phyloP scores from a whole-genome alignment of 2,329 filamentous ascomycete species.

The Fusarium circinatum region DNA sequence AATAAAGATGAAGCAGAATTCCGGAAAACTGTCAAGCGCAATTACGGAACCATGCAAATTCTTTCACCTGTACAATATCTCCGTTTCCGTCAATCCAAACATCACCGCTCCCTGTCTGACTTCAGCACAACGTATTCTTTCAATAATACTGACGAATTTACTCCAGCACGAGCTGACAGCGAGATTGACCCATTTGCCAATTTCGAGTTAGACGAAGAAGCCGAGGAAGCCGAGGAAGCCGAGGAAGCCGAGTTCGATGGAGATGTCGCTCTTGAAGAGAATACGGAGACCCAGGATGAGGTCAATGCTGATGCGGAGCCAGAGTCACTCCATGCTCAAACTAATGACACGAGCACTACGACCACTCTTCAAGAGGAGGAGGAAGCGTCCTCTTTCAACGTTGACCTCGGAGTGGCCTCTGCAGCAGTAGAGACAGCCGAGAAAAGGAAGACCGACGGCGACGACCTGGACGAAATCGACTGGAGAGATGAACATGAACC shows the following conservation, averaged over 20 bases:
- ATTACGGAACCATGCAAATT: not conserved
- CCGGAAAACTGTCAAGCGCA: constrained; percentile 9
- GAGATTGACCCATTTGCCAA: constrained; percentile 42
- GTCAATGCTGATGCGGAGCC: constrained; percentile 18
- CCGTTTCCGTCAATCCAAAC: not conserved
- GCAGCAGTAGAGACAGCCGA: constrained; percentile 38
- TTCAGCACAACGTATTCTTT: constrained; percentile 36
- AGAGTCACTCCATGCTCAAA: constrained; percentile 20
- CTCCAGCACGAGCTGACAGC: constrained; percentile 39
- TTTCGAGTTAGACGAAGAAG: constrained; percentile 40
- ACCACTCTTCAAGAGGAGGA: constrained; percentile 49
- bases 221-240: constrained; percentile 18
- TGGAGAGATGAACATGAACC: constrained; percentile 45
- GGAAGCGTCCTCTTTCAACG: constrained; percentile 40
- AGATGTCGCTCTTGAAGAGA: constrained; percentile 29
- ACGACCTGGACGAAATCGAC: constrained; percentile 45
- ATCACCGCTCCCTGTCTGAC: constrained; percentile 16
- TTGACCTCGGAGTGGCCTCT: constrained; percentile 38
- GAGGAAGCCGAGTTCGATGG: constrained; percentile 28
- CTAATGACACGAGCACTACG: constrained; percentile 46
- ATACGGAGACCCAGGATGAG: constrained; percentile 28
- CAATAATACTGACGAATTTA: constrained; percentile 40
- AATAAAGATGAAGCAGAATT: constrained; percentile 29
- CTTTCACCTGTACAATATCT: not conserved
- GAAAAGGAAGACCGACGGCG: constrained; percentile 22